Conservation (phyloP, 2,329 filamentous ascomycete genomes). For the Ophiostoma ips region DNA sequence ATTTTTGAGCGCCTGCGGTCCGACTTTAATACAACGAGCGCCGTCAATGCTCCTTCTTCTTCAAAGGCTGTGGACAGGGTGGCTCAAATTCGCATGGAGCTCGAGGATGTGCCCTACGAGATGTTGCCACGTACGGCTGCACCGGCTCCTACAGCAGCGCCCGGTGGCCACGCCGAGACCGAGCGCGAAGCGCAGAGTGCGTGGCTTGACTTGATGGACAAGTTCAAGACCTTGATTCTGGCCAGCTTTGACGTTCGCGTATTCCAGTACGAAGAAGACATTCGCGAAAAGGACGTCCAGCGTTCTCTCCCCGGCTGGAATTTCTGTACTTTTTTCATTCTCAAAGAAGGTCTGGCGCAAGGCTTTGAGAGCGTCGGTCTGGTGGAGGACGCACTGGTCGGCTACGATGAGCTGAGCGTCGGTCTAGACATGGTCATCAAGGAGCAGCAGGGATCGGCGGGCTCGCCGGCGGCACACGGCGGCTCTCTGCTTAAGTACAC, state of each 20-base stretch:
- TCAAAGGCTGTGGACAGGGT: constrained; percentile 66
- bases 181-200: constrained; percentile 67
- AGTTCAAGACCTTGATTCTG: constrained; percentile 77
- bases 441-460: constrained; percentile 45
- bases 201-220: constrained; percentile 71
- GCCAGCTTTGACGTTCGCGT: constrained; percentile 84
- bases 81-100: constrained; percentile 68
- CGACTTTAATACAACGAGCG: constrained; percentile 71
- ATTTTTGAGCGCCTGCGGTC: constrained; percentile 78
- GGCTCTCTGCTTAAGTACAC: constrained; percentile 60
- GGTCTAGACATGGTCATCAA: constrained; percentile 72
- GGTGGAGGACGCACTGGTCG: constrained; percentile 85
- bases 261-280: constrained; percentile 91
- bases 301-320: constrained; percentile 89
- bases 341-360: constrained; percentile 86
- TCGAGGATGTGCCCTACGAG: constrained; percentile 55
- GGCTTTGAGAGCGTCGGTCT: constrained; percentile 94
- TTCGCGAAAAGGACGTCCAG: constrained; percentile 84
- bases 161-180: constrained; percentile 47
- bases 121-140: constrained; percentile 48
- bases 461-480: constrained; percentile 49
- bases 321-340: constrained; percentile 96
- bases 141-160: constrained; percentile 35
- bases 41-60: constrained; percentile 52
- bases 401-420: constrained; percentile 85